These are phyloP conservation scores for Neurospora hispaniola DNA, from an alignment of 495 filamentous ascomycete genomes.

Conservation along the genomic window DNA sequence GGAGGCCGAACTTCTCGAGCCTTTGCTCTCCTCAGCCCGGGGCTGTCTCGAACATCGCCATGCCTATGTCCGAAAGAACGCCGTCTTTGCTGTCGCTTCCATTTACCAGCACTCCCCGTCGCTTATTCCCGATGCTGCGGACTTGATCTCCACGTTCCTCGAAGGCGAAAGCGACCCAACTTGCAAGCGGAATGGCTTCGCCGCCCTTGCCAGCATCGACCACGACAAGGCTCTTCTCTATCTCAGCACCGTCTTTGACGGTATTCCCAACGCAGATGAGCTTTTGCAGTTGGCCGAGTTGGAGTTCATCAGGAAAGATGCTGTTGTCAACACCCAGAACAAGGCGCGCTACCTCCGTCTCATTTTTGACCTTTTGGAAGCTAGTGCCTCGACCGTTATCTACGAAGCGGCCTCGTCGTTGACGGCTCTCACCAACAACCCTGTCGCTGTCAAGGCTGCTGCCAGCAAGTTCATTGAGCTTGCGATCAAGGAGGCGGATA, in stretches of 20 bases:
- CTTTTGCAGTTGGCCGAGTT: conserved; percentile 86
- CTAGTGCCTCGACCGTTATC: conserved; percentile 84
- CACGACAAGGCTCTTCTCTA: conserved; percentile 90
- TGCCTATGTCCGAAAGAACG: conserved; percentile 96
- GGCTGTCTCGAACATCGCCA: conserved; percentile 91
- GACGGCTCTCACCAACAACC: conserved; percentile 88
- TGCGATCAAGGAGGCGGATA: conserved; percentile 92
- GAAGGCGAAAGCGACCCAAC: conserved; percentile 87
- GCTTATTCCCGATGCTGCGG: conserved; percentile 90
- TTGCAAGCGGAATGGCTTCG: conserved; percentile 97
- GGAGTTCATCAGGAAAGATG: conserved; percentile 96
- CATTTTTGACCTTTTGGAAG: conserved; percentile 95
- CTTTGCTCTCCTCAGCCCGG: conserved; percentile 81
- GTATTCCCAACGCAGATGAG: conserved; percentile 89
- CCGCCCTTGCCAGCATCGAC: conserved; percentile 79
- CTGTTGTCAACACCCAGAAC: conserved; percentile 85
- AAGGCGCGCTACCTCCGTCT: conserved; percentile 90
- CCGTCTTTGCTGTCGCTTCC: conserved; percentile 86
- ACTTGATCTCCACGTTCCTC: conserved; percentile 83
- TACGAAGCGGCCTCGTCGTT: conserved; percentile 99
- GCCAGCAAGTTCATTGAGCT: conserved; percentile 95
- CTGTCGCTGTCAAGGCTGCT: conserved; percentile 94
- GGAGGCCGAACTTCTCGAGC: conserved; percentile 93
- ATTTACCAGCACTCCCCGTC: conserved; percentile 87
- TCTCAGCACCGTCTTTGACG: conserved; percentile 82